Evolutionary conservation across 129 eudicot genomes (phyloP).

Genomic region (Chrysanthemum seticuspe): DNA sequence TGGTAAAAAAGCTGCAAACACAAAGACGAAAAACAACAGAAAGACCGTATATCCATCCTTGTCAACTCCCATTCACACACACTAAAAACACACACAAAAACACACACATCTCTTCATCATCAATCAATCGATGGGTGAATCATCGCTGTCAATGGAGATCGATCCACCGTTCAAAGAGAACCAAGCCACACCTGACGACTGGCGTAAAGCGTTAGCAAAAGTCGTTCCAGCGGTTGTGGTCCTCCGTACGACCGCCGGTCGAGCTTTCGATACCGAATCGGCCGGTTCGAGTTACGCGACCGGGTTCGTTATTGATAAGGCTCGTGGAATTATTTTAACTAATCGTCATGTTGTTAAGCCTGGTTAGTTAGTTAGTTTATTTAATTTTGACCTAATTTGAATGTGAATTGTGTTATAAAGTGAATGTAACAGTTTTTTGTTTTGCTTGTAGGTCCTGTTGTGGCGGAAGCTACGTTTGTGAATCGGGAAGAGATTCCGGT

Average conservation of each 20-base stretch:
- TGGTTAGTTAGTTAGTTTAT: conserved; percentile 38
- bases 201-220: conserved; percentile 80
- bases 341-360: conserved; percentile 97
- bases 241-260: conserved; percentile 84
- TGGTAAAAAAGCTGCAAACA: too few relatives aligned
- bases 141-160: conserved; percentile 67
- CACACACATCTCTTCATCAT: neutral
- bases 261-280: conserved; percentile 92
- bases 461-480: conserved; percentile 99
- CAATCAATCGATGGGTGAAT: conserved; percentile 30
- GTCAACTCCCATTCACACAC: neutral
- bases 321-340: conserved; percentile 87
- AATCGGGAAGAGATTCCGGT: conserved; percentile 95
- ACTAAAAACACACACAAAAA: neutral
- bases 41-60: neutral
- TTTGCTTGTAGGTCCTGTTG: conserved; percentile 73
- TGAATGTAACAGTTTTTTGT: too few relatives aligned
- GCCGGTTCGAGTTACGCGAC: conserved; percentile 96
- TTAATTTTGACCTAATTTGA: too few relatives aligned
- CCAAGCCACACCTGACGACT: conserved; percentile 84
- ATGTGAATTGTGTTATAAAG: too few relatives aligned
- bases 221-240: conserved; percentile 99
- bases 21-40: too few relatives aligned
- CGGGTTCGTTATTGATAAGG: conserved; percentile 90
- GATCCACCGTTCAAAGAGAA: conserved; percentile 80